Evolutionary conservation across 2,329 filamentous ascomycete species (phyloP).

Genomic region (Beauveria pseudobassiana): DNA sequence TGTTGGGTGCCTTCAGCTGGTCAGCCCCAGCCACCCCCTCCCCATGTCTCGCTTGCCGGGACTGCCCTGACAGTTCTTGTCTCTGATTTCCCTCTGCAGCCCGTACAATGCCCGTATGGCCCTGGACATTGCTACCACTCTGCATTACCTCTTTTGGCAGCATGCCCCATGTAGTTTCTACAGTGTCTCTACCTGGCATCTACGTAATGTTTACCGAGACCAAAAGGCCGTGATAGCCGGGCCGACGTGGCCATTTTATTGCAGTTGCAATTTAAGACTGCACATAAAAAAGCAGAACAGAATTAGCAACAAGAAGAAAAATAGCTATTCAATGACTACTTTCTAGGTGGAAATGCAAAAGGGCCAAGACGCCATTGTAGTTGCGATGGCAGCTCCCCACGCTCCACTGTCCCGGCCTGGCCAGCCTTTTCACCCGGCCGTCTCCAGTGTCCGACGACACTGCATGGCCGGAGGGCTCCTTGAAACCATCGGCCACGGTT

Average conservation of each 20-base stretch:
- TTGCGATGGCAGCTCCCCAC: not conserved
- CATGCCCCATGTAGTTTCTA: not conserved
- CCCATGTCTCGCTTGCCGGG: conserved; percentile 3
- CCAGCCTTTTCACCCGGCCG: not conserved
- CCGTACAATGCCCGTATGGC: conserved; percentile 6
- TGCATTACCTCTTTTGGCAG: not conserved
- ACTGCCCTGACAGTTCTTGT: not conserved
- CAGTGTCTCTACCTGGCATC: conserved; percentile 4
- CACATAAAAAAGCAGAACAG: too few species aligned
- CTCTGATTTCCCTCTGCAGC: not conserved
- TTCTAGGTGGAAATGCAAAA: not conserved
- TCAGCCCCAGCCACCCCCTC: not conserved
- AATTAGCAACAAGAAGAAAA: too few species aligned
- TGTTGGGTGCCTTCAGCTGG: too few species aligned
- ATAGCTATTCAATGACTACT: too few species aligned
- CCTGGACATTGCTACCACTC: conserved; percentile 5
- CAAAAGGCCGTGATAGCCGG: too few species aligned
- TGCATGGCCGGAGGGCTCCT: not conserved
- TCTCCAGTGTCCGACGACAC: conserved; percentile 7
- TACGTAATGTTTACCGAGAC: not conserved
- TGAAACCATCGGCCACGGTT: not conserved
- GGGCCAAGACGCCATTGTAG: not conserved
- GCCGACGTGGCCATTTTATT: too few species aligned
- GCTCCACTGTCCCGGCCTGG: not conserved
- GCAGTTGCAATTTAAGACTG: too few species aligned